Base-by-base conservation (phyloP, 257 asterid genomes). In the Ilex asprella region DNA sequence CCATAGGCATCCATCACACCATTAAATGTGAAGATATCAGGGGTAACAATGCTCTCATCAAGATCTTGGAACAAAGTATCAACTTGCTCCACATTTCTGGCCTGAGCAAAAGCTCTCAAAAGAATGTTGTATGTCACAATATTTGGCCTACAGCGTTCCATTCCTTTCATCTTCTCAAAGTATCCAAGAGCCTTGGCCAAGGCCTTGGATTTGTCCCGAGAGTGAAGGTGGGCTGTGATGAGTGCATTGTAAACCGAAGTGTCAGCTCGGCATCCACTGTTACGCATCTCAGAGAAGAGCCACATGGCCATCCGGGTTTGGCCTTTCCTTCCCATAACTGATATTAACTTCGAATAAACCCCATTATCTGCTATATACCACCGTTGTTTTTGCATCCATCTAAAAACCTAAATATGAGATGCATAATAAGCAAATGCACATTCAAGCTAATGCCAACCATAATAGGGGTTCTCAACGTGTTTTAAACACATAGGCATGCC, bases 1-100 rank as follows among this genome's bases (percentile, higher is more conserved):
- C 98, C 98, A 58, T 88, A 91, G 30, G 91, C 98, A 78, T 91
- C 98, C 97, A 91, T 86, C 70, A 92, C 85, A 53, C 98, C 98
- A 2, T 92, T 92, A 70, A 83, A 89, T 6, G 98, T 92, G 79
- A 75, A 89, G 60, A 78, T 82, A 81, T 92, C 98, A 11, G 98
- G 88, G 7, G 86, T 75, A 10, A 82, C 65, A 16, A 83, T 56
- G 59, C 95, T 83, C 59, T 79, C 88, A 12, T 89, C 87, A 0
- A 92, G 89, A 75, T 86, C 93, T 61, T 79, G 80, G 77, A 92
- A 83, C 80, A 92, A 77, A 15, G 67, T 74, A 47, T 84, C 77
- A 13, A 89, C 98, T 68, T 80, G 88, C 6, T 81, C 89, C 12
- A 88, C 84, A 31, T 89, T 68, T 60, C 66, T 84, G 4, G 88